Percentiles rank a stretch among this genome's conserved stretches.
phyloP scores from a whole-genome alignment of 2,329 filamentous ascomycete species.

The Talaromyces sp. region DNA sequence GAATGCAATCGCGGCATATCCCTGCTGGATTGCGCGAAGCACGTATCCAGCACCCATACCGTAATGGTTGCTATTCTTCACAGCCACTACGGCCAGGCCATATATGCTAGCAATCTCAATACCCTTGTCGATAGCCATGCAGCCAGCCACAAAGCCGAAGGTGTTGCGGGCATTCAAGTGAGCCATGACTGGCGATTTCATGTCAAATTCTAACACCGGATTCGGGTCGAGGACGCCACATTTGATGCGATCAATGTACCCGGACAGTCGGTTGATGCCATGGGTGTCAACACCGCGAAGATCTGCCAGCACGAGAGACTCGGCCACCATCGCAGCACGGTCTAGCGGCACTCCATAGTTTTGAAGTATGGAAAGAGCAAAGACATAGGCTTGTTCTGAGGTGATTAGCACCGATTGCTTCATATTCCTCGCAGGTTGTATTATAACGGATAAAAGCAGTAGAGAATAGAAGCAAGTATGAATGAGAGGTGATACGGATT shows the following conservation, averaged over 20 bases:
- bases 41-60: conserved; percentile 23
- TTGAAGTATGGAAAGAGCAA: not conserved
- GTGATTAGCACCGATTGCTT: not conserved
- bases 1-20: conserved; percentile 23
- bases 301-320: conserved; percentile 18
- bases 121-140: conserved; percentile 17
- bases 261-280: conserved; percentile 17
- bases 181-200: conserved; percentile 21
- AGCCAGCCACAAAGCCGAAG: conserved; percentile 24
- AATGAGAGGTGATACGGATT: not conserved
- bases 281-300: conserved; percentile 22
- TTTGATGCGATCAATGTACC: conserved; percentile 19
- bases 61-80: conserved; percentile 20
- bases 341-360: not conserved
- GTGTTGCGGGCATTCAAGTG: conserved; percentile 23
- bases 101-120: conserved; percentile 13
- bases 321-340: conserved; percentile 11
- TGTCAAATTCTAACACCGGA: conserved; percentile 12
- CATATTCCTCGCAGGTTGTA: not conserved
- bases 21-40: conserved; percentile 15
- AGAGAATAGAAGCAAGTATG: not conserved
- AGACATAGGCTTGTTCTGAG: not conserved
- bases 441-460: not conserved
- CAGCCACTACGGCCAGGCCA: conserved; percentile 20
- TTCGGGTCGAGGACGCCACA: conserved; percentile 16